phyloP scores from a whole-genome alignment of 1,139 yeast species.

The Suhomyces coccinellae region DNA sequence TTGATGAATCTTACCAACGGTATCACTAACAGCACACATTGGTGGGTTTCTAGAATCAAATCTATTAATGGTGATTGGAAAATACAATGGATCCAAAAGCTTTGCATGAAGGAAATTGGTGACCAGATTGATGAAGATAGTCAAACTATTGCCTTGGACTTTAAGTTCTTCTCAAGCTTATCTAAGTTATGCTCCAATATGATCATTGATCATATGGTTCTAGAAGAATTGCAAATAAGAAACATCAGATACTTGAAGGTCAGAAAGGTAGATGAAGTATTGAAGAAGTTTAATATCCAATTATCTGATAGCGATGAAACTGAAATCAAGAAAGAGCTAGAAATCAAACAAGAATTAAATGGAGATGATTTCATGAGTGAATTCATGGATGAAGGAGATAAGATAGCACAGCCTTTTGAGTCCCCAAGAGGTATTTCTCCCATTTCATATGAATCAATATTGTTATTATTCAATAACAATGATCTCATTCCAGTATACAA shows the following conservation, averaged over 20 bases:
- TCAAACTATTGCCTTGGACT: constrained; percentile 30
- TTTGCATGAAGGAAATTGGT: constrained; percentile 19
- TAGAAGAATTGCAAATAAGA: constrained; percentile 54
- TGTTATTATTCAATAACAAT: constrained; percentile 36
- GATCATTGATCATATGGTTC: constrained; percentile 62
- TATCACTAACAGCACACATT: constrained; percentile 46
- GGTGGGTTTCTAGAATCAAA: constrained; percentile 67
- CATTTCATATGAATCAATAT: constrained; percentile 29
- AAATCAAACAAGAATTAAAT: background rate
- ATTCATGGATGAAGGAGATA: background rate
- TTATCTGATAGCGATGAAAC: background rate
- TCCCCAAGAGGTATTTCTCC: background rate
- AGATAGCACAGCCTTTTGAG: background rate
- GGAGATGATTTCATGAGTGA: background rate
- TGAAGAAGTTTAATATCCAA: constrained; percentile 12
- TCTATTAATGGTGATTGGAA: constrained; percentile 66
- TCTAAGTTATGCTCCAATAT: constrained; percentile 56
- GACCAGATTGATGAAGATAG: constrained; percentile 17
- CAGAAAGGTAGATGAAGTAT: constrained; percentile 13
- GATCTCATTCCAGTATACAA: constrained; percentile 36
- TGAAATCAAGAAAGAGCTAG: background rate
- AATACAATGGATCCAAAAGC: constrained; percentile 48
- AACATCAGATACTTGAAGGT: constrained; percentile 38
- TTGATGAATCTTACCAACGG: constrained; percentile 50
- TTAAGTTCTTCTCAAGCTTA: constrained; percentile 50